A percentile compares a stretch with the other conserved stretches of the same genome.
phyloP scores from a whole-genome alignment of 345 rosid species.

The Atalantia buxifolia region DNA sequence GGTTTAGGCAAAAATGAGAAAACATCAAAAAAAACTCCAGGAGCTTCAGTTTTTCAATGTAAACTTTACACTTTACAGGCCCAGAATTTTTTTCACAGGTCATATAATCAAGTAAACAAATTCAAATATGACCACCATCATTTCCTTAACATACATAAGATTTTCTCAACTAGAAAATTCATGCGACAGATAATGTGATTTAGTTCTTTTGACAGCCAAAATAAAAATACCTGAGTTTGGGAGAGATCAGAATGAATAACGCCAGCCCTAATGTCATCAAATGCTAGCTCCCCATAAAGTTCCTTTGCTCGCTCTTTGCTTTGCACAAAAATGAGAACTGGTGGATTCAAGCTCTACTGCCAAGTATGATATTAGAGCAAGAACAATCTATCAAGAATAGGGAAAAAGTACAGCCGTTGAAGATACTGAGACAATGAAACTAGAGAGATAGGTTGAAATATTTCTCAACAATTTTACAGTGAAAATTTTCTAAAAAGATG shows the following conservation, averaged over 20 bases:
- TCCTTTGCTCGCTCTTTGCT: constrained; percentile 90
- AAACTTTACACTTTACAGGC: neutral
- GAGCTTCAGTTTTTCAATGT: neutral
- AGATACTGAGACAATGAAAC: neutral
- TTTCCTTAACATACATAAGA: neutral
- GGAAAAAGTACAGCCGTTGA: constrained; percentile 4
- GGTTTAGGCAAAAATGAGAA: neutral
- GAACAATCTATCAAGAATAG: constrained; percentile 21
- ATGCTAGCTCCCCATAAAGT: constrained; percentile 73
- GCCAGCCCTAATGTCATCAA: constrained; percentile 69
- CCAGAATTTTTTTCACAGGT: neutral
- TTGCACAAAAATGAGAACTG: constrained; percentile 85
- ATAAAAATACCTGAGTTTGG: constrained; percentile 56
- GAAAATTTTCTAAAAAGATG: neutral
- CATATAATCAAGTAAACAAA: neutral
- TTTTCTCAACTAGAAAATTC: neutral
- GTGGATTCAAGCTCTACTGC: constrained; percentile 87
- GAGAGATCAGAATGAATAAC: constrained; percentile 84
- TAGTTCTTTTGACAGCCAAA: constrained; percentile 6
- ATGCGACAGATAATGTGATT: neutral
- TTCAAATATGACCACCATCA: neutral
- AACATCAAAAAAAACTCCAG: neutral
- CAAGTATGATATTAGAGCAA: constrained; percentile 26
- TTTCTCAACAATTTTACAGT: neutral
- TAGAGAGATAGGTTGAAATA: neutral